Conservation (phyloP, 2,329 filamentous ascomycete species). For the Phyllosticta capitalensis region DNA sequence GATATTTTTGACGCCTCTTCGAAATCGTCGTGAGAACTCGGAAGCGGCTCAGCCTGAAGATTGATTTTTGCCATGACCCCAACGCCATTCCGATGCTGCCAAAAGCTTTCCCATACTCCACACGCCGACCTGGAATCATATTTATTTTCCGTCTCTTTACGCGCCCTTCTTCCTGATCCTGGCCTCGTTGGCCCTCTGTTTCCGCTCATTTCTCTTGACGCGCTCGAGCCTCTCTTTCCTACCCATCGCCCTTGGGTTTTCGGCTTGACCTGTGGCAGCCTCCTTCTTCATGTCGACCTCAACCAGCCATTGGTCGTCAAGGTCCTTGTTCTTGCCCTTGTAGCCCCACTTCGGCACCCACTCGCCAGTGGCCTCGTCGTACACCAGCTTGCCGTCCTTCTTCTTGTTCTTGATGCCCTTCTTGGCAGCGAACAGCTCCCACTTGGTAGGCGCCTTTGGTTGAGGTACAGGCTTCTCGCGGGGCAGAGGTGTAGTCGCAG, state of each 20-base stretch:
- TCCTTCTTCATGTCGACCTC: conserved; percentile 70
- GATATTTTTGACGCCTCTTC: background rate
- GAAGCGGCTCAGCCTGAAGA: background rate
- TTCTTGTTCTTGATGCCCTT: conserved; percentile 92
- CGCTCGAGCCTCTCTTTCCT: conserved; percentile 49
- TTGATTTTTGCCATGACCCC: background rate
- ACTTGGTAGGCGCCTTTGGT: conserved; percentile 77
- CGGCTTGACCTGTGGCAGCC: conserved; percentile 56
- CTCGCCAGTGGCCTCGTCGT: conserved; percentile 73
- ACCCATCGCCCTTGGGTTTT: conserved; percentile 45
- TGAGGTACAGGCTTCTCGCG: conserved; percentile 86
- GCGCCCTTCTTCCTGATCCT: conserved; percentile 49
- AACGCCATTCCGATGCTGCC: background rate
- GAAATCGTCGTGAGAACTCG: background rate
- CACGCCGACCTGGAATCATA: conserved; percentile 1
- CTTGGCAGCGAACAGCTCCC: conserved; percentile 92
- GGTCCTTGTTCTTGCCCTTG: conserved; percentile 78
- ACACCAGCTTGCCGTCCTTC: conserved; percentile 70
- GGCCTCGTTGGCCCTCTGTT: conserved; percentile 47
- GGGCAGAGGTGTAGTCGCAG: conserved; percentile 60
- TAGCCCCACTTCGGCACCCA: conserved; percentile 96
- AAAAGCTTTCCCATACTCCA: conserved; percentile 8
- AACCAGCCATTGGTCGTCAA: conserved; percentile 77
- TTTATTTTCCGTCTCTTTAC: background rate
- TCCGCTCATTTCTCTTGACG: conserved; percentile 34